These are phyloP conservation scores for Apophysomyces trapeziformis DNA, from an alignment of 371 early-diverging fungal genomes.

Conservation along the genomic window DNA sequence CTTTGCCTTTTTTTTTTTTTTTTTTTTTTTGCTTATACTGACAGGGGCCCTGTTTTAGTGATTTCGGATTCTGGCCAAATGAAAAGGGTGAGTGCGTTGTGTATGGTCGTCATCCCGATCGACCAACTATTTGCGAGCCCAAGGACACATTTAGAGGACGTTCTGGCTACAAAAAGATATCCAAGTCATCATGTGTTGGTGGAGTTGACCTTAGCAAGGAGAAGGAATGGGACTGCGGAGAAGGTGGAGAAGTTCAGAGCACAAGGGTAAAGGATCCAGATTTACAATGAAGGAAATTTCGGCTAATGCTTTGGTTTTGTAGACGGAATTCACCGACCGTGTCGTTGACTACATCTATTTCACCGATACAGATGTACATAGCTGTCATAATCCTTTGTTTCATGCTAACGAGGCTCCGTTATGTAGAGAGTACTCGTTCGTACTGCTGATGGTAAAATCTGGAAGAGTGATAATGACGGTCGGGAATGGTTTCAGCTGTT, in stretches of 20 bases:
- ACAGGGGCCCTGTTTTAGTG: slow-evolving; percentile 39
- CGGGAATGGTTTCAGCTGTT: slow-evolving; percentile 65
- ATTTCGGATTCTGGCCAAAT: slow-evolving; percentile 78
- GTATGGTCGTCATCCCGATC: slow-evolving; percentile 71
- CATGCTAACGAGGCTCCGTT: slow-evolving; percentile 10
- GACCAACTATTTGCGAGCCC: slow-evolving; percentile 62
- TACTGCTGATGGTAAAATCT: slow-evolving; percentile 59
- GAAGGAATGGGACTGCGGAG: slow-evolving; percentile 53
- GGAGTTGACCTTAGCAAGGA: slow-evolving; percentile 63
- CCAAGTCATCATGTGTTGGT: slow-evolving; percentile 64
- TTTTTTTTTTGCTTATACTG: background rate
- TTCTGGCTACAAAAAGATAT: slow-evolving; percentile 73
- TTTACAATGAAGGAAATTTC: background rate
- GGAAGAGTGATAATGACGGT: slow-evolving; percentile 79
- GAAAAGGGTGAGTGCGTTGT: slow-evolving; percentile 63
- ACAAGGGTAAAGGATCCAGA: slow-evolving; percentile 14
- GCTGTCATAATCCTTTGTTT: background rate
- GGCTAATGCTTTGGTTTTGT: background rate
- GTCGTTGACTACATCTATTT: slow-evolving; percentile 71
- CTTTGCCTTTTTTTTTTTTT: too few relatives aligned
- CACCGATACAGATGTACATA: slow-evolving; percentile 51
- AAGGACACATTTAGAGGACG: slow-evolving; percentile 62
- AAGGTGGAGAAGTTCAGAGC: slow-evolving; percentile 32
- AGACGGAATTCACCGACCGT: slow-evolving; percentile 49
- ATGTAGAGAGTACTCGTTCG: slow-evolving; percentile 56